A percentile compares a stretch with the other conserved stretches of the same genome.
phyloP scores from a whole-genome alignment of 192 early-diverging fungal species.

The Podila minutissima region DNA sequence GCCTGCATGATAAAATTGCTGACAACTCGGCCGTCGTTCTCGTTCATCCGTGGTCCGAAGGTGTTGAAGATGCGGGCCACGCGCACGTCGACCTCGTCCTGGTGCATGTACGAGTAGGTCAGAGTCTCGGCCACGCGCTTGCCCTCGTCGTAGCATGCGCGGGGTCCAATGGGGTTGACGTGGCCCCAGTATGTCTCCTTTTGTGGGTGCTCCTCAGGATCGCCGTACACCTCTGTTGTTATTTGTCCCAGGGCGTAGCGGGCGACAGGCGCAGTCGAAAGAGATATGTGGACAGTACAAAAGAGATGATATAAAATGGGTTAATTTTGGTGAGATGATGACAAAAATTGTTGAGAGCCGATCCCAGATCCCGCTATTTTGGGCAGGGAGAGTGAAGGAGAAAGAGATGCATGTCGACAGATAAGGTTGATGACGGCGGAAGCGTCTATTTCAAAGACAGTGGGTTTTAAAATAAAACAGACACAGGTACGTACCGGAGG shows the following conservation, averaged over 20 bases:
- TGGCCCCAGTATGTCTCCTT: conserved; percentile 87
- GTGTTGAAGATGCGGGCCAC: conserved; percentile 85
- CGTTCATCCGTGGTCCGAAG: conserved; percentile 87
- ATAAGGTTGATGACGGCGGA: no score
- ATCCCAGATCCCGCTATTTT: no score
- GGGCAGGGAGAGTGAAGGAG: no score
- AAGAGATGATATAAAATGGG: no score
- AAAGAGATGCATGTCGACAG: no score
- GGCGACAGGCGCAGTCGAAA: background rate
- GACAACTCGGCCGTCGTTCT: conserved; percentile 84
- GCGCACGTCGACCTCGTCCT: conserved; percentile 79
- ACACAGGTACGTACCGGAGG: conserved; percentile 65
- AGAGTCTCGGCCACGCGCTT: conserved; percentile 88
- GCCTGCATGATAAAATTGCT: conserved; percentile 91
- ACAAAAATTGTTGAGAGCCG: no score
- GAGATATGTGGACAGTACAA: conserved; percentile 6
- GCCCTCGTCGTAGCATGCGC: conserved; percentile 90
- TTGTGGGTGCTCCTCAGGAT: conserved; percentile 88
- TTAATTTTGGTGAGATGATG: no score
- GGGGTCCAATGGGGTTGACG: conserved; percentile 80
- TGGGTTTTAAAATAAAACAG: no score
- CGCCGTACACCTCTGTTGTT: conserved; percentile 82
- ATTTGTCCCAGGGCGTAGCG: background rate
- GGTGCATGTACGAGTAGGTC: conserved; percentile 79
- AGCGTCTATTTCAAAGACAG: no score